Evolutionary conservation across 345 rosid genomes (phyloP).

Genomic region (Populus deltoides): DNA sequence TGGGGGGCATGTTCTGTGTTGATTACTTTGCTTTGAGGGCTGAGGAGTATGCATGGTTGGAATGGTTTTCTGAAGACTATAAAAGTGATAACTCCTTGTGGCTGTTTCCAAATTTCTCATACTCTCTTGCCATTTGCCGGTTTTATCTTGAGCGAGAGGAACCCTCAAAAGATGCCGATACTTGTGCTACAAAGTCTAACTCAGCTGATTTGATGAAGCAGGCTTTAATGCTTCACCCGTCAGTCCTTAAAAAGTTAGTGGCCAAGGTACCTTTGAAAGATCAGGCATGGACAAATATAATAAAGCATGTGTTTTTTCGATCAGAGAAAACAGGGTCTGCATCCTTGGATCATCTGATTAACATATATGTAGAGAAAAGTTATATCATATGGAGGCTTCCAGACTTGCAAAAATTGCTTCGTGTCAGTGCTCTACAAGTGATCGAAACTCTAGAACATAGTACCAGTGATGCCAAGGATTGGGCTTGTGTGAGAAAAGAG

Average conservation of each 20-base stretch:
- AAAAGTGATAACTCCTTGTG: slow-evolving; percentile 70
- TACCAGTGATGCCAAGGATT: slow-evolving; percentile 60
- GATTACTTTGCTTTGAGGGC: slow-evolving; percentile 89
- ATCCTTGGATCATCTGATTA: slow-evolving; percentile 74
- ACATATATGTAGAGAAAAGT: slow-evolving; percentile 73
- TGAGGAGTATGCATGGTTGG: slow-evolving; percentile 79
- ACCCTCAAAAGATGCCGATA: slow-evolving; percentile 27
- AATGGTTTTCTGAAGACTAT: slow-evolving; percentile 67
- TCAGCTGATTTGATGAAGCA: slow-evolving; percentile 75
- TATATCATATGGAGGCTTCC: slow-evolving; percentile 90
- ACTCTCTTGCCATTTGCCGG: slow-evolving; percentile 79
- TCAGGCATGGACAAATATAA: slow-evolving; percentile 62
- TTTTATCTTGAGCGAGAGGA: slow-evolving; percentile 61
- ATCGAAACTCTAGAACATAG: slow-evolving; percentile 53
- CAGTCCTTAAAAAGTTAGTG: slow-evolving; percentile 66
- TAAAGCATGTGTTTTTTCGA: slow-evolving; percentile 54
- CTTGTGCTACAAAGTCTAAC: slow-evolving; percentile 41
- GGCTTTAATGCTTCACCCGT: slow-evolving; percentile 87
- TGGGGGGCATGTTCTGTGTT: slow-evolving; percentile 83
- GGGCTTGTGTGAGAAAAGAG: slow-evolving; percentile 74
- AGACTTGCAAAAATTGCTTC: slow-evolving; percentile 69
- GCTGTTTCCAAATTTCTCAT: slow-evolving; percentile 85
- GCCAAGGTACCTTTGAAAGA: slow-evolving; percentile 83
- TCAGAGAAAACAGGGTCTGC: slow-evolving; percentile 62
- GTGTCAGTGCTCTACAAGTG: slow-evolving; percentile 48